Evolutionary conservation across 169 alveolate species (phyloP), one percentile per base, ranked within the genome.

Genomic region (Cryptosporidium bovis): DNA sequence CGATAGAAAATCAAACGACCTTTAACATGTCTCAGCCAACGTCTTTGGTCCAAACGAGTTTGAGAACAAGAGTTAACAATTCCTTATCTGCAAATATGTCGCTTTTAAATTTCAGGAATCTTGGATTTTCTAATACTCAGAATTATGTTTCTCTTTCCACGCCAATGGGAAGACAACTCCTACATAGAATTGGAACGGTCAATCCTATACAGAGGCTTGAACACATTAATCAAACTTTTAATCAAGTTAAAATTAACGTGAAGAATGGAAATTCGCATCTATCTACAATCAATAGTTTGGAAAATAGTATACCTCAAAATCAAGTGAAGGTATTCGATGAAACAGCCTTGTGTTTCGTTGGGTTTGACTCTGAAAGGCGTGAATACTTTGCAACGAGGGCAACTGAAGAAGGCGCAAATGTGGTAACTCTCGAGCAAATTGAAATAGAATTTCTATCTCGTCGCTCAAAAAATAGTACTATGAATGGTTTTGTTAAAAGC

Each of bases 141-240:
- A 77, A 77, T 60, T 77, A 40, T 60, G 87, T 77, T 20, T 77
- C 87, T 34, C 71, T 77, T 15, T 34, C 77, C 12, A 77, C 87
- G 0, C 87, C 87, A 8, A 77, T 77, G 87, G 87, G 87, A 7
- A 77, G 64, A 40, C 87, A 77, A 18, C 29, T 77, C 2, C 40
- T 77, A 12, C 87, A 77, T 44, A 55, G 87, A 58, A 77, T 77
- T 40, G 87, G 87, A 40, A 62, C 77, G 0, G 50, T 62, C 10
- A 77, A 77, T 33, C 87, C 87, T 10, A 60, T 77, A 36, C 87
- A 77, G 44, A 77, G 71, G 18, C 71, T 77, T 40, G 87, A 77
- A 24, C 2, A 44, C 8, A 33, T 64, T 31, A 2, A 6, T 2
- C 68, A 69, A 20, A 27, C 51, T 20, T 64, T 51, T 27, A 34